Evolutionary conservation across 306 rosid species (phyloP), one percentile per base, ranked within the genome.

Genomic region (Purshia tridentata): DNA sequence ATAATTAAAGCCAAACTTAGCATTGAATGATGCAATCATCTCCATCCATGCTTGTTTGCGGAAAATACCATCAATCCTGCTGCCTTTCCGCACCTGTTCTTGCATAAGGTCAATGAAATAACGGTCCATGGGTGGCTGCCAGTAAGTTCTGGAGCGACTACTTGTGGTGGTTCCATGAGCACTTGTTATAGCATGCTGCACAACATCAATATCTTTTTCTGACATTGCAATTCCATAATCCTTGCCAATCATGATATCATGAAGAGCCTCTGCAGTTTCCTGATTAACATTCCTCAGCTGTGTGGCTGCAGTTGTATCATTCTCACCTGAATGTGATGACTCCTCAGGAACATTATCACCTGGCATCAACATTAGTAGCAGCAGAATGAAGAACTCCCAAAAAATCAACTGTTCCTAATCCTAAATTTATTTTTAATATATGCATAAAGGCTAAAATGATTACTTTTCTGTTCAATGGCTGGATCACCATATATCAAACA

Each of bases 81-180:
- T 85, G 74, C 90, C 94, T 64, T 85, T 82, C 76, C 62, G 85
- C 85, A 88, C 86, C 47, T 91, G 92, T 41, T 86, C 78, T 50
- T 86, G 83, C 97, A 91, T 82, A 68, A 83, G 83, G 76, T 84
- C 84, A 51, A 91, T 85, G 84, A 91, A 89, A 70, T 78, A 85
- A 52, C 76, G 84, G 76, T 88, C 97, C 94, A 88, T 86, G 18
- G 89, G 84, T 9, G 87, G 94, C 79, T 84, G 93, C 97, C 97
- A 91, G 76, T 79, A 82, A 47, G 94, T 91, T 76, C 90, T 84
- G 55, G 88, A 76, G 41, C 92, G 85, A 78, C 57, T 69, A 56
- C 69, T 56, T 22, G 68, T 14, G 3, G 83, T 65, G 73, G 74
- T 48, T 63, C 76, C 47, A 48, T 74, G 66, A 76, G 71, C 74